Conservation (phyloP, 202 grass and related monocot species). For the Saccharum hybrid region DNA sequence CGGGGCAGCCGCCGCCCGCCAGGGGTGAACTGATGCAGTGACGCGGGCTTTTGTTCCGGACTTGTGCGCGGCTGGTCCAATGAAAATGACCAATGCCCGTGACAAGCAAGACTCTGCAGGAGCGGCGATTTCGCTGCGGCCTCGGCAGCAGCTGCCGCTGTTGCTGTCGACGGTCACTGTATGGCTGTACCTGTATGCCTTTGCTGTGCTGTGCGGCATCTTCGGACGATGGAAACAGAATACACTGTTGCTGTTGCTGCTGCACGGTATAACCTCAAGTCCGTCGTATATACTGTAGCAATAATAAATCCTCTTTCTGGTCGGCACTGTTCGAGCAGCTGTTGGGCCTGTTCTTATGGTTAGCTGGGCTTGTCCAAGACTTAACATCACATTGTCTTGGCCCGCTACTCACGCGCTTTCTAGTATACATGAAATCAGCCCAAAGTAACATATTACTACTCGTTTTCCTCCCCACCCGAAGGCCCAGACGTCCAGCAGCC, state of each 20-base stretch:
- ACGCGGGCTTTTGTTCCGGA: neutral
- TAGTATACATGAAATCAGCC: too few relatives aligned
- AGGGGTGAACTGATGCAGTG: neutral
- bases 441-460: too few relatives aligned
- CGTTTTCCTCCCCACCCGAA: too few relatives aligned
- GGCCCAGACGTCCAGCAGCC: too few relatives aligned
- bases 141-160: neutral
- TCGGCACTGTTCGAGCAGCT: neutral
- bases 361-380: neutral
- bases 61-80: neutral
- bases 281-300: too few relatives aligned
- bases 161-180: neutral
- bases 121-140: neutral
- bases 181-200: neutral
- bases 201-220: neutral
- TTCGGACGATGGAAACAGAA: too few relatives aligned
- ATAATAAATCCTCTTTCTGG: too few relatives aligned
- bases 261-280: too few relatives aligned
- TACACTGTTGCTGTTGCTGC: too few relatives aligned
- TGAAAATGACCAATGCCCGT: neutral
- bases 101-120: neutral
- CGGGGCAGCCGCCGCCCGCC: neutral
- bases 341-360: neutral
- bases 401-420: too few relatives aligned
- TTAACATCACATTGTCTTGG: too few relatives aligned